Conservation (phyloP, 768 basidiomycete genomes). For the Suillus occidentalis region DNA sequence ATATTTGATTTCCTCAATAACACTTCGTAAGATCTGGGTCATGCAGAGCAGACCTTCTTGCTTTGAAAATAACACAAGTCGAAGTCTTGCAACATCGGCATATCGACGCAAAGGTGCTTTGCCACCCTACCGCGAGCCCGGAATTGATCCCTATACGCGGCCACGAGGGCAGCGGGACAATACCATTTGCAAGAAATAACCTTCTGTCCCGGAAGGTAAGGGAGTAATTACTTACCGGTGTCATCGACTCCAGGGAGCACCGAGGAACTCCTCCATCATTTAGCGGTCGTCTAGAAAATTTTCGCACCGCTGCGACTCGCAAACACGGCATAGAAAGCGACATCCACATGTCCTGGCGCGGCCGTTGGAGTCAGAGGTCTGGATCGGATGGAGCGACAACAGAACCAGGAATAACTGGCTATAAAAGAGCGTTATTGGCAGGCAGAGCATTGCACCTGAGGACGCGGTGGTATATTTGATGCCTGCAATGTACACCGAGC, state of each 20-base stretch:
- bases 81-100: too few species aligned
- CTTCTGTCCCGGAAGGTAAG: too few species aligned
- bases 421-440: not conserved
- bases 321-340: not conserved
- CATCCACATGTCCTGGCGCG: not conserved
- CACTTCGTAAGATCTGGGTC: too few species aligned
- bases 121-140: too few species aligned
- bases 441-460: not conserved
- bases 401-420: not conserved
- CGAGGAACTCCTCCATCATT: not conserved
- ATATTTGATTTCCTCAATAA: too few species aligned
- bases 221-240: not conserved
- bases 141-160: too few species aligned
- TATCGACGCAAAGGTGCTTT: too few species aligned
- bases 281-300: not conserved
- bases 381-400: not conserved
- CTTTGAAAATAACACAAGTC: too few species aligned
- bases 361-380: not conserved
- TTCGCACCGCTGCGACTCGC: not conserved
- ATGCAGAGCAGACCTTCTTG: too few species aligned
- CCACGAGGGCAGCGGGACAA: too few species aligned
- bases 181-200: too few species aligned
- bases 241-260: not conserved
- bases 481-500: not conserved
- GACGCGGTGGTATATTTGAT: not conserved